A percentile compares a stretch with the other conserved stretches of the same genome.
Evolutionary conservation across 2,329 filamentous ascomycete species (phyloP).

Genomic region (Podosphaera aphanis): DNA sequence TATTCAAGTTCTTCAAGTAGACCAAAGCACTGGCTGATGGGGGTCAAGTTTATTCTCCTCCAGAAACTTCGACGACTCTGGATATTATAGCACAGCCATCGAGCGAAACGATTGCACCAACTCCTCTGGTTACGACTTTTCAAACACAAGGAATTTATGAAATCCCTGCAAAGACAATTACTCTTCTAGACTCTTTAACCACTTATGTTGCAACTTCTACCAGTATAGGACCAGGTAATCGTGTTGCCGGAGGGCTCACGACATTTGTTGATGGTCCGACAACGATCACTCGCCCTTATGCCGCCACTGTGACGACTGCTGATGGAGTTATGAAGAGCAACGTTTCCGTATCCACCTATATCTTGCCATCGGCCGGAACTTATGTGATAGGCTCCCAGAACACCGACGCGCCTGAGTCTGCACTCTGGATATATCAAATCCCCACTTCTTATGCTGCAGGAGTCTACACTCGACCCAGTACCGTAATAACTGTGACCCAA

Average conservation of each 20-base stretch:
- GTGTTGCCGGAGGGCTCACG: slow-evolving; percentile 51
- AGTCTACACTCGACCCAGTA: slow-evolving; percentile 47
- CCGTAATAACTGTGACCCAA: slow-evolving; percentile 43
- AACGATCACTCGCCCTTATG: slow-evolving; percentile 46
- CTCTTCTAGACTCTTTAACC: slow-evolving; percentile 41
- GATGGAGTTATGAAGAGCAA: slow-evolving; percentile 39
- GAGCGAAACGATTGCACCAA: slow-evolving; percentile 18
- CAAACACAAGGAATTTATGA: slow-evolving; percentile 51
- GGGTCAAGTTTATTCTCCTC: slow-evolving; percentile 10
- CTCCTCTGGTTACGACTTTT: slow-evolving; percentile 26
- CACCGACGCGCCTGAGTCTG: slow-evolving; percentile 30
- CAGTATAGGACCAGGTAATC: slow-evolving; percentile 34
- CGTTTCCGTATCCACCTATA: slow-evolving; percentile 45
- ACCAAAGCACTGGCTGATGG: slow-evolving; percentile 1
- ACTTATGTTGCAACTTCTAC: slow-evolving; percentile 41
- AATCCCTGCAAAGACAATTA: slow-evolving; percentile 48
- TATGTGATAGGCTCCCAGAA: slow-evolving; percentile 52
- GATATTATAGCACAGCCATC: slow-evolving; percentile 14
- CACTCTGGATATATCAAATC: slow-evolving; percentile 38
- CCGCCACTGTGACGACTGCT: slow-evolving; percentile 36
- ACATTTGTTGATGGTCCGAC: slow-evolving; percentile 43
- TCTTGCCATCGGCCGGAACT: slow-evolving; percentile 49
- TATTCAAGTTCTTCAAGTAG: not conserved
- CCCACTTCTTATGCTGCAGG: slow-evolving; percentile 42
- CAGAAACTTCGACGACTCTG: slow-evolving; percentile 1